Conservation (phyloP, 140 eudicot species). For the Stevia rebaudiana region DNA sequence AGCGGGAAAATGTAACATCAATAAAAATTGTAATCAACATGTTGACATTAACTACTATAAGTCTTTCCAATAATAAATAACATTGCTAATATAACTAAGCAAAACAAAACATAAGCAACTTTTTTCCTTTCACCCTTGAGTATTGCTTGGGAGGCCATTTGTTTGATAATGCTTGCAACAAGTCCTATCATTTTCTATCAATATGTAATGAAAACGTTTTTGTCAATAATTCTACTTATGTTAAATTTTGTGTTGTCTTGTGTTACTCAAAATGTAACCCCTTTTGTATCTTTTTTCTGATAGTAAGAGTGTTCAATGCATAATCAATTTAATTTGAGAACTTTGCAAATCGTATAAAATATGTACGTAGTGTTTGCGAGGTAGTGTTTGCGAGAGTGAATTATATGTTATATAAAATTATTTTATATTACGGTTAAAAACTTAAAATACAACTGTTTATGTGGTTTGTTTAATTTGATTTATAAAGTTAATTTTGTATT, state of each 20-base stretch:
- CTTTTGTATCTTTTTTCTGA: too few relatives aligned
- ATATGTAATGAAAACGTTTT: background rate
- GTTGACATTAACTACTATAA: background rate
- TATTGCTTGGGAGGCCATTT: conserved; percentile 25
- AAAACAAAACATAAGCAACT: conserved; percentile 23
- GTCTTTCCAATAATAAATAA: conserved; percentile 24
- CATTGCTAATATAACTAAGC: conserved; percentile 20
- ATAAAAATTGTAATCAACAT: background rate
- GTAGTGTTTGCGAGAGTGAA: too few relatives aligned
- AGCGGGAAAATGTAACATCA: background rate
- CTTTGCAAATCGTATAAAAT: background rate
- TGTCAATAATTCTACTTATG: background rate
- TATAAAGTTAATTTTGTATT: too few relatives aligned
- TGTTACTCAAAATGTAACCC: background rate
- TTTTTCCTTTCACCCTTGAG: conserved; percentile 27
- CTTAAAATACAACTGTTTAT: too few relatives aligned
- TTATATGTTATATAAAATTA: background rate
- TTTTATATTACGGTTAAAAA: background rate
- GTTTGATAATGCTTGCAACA: conserved; percentile 36
- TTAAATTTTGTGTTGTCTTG: background rate
- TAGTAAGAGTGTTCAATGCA: background rate
- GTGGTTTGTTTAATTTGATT: too few relatives aligned
- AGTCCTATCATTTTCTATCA: conserved; percentile 45
- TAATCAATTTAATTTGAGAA: background rate
- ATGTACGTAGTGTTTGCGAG: background rate